These are phyloP conservation scores for Chalciporus chontae DNA, from an alignment of 768 basidiomycete species.

Conservation along the genomic window DNA sequence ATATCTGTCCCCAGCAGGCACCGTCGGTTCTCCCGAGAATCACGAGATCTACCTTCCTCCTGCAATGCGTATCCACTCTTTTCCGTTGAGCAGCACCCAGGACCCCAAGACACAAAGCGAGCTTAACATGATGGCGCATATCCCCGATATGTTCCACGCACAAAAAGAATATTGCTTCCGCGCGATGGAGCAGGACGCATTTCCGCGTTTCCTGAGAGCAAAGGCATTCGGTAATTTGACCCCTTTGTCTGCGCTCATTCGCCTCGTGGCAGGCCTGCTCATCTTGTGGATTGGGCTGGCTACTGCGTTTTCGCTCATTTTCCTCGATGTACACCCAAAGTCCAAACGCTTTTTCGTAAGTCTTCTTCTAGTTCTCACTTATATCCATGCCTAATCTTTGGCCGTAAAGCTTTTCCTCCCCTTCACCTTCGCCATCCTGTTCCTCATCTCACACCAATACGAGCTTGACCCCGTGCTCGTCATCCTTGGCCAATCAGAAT, in stretches of 20 bases:
- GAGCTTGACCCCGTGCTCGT: conserved; percentile 96
- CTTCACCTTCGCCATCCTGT: conserved; percentile 83
- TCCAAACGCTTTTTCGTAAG: conserved; percentile 92
- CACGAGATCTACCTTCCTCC: conserved; percentile 98
- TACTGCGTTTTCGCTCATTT: conserved; percentile 85
- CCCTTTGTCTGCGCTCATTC: conserved; percentile 81
- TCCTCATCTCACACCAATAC: conserved; percentile 94
- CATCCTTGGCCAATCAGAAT: conserved; percentile 91
- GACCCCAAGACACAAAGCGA: conserved; percentile 70
- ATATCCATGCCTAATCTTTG: conserved; percentile 3
- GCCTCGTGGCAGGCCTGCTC: conserved; percentile 81
- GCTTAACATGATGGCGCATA: conserved; percentile 74
- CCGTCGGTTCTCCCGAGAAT: conserved; percentile 78
- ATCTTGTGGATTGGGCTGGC: conserved; percentile 95
- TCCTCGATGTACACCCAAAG: conserved; percentile 91
- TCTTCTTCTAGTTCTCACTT: conserved; percentile 19
- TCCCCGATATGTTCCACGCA: conserved; percentile 94
- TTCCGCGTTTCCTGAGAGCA: conserved; percentile 88
- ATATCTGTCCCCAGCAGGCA: conserved; percentile 82
- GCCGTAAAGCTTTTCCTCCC: conserved; percentile 84
- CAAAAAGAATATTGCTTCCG: conserved; percentile 98
- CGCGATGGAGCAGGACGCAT: conserved; percentile 94
- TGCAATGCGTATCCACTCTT: conserved; percentile 83
- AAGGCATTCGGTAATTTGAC: conserved; percentile 99
- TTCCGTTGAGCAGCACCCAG: conserved; percentile 74